These are phyloP conservation scores for Trametes cinnabarina DNA, from an alignment of 768 basidiomycete genomes.

Conservation along the genomic window DNA sequence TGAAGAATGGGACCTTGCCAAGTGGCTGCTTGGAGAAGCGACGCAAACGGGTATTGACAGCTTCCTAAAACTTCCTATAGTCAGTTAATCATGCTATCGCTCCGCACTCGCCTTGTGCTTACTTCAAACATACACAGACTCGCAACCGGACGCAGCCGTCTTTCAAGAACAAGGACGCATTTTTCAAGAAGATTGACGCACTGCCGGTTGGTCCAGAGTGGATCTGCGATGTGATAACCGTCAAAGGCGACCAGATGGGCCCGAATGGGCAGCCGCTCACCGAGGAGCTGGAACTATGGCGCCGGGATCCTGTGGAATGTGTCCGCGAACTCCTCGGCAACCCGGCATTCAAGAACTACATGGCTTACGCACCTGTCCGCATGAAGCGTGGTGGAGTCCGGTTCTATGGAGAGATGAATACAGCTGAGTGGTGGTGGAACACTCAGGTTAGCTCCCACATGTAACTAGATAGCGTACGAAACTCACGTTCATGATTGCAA, in stretches of 20 bases:
- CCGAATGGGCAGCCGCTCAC: constrained; percentile 2
- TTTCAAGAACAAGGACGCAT: constrained; percentile 19
- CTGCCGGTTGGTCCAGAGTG: constrained; percentile 20
- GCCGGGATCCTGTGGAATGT: constrained; percentile 36
- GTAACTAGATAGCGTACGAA: constrained; percentile 17
- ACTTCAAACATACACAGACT: neutral
- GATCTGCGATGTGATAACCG: constrained; percentile 13
- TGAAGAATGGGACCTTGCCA: constrained; percentile 22
- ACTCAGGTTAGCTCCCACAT: constrained; percentile 41
- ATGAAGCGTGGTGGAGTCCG: constrained; percentile 22
- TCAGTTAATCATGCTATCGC: neutral
- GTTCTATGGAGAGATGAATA: constrained; percentile 24
- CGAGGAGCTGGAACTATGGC: constrained; percentile 31
- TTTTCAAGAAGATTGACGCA: constrained; percentile 22
- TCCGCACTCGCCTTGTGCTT: too few relatives aligned
- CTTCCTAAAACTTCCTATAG: constrained; percentile 22
- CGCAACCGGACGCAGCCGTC: constrained; percentile 6
- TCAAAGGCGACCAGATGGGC: constrained; percentile 10
- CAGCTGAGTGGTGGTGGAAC: constrained; percentile 28
- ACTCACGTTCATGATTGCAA: neutral
- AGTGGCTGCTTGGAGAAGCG: constrained; percentile 11
- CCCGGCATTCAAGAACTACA: constrained; percentile 1
- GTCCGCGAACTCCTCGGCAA: constrained; percentile 20
- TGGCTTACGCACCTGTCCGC: constrained; percentile 1
- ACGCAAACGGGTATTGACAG: constrained; percentile 24